Conservation (phyloP, 1,284 basidiomycete genomes). For the Rhodotorula mucilaginosa region DNA sequence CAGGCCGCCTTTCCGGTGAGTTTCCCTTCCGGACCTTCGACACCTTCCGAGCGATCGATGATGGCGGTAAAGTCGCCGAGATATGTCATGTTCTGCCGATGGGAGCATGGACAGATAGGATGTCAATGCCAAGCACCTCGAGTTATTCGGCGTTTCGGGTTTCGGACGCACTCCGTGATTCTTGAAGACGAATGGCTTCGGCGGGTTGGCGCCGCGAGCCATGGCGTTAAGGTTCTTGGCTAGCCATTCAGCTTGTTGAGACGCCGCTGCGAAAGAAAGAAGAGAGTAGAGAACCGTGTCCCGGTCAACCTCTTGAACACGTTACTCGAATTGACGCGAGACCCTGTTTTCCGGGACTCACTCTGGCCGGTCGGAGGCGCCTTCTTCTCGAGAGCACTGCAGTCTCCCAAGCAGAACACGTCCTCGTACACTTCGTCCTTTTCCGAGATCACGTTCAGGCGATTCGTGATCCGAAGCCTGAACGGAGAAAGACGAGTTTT, state of each 20-base stretch:
- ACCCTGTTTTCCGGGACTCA: constrained; percentile 5
- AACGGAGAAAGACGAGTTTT: background rate
- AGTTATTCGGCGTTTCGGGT: background rate
- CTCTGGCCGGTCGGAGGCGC: constrained; percentile 49
- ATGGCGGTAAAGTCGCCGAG: constrained; percentile 68
- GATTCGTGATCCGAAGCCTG: constrained; percentile 60
- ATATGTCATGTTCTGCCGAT: constrained; percentile 60
- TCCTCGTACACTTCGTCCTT: constrained; percentile 35
- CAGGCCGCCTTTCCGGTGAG: constrained; percentile 38
- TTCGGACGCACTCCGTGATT: constrained; percentile 60
- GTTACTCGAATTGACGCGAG: no score
- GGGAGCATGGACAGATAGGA: background rate
- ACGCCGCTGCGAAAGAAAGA: constrained; percentile 39
- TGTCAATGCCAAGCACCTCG: background rate
- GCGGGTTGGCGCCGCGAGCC: background rate
- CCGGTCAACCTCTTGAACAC: no score
- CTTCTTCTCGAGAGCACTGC: constrained; percentile 57
- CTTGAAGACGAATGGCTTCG: constrained; percentile 39
- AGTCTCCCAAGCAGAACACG: constrained; percentile 64
- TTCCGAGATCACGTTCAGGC: constrained; percentile 56
- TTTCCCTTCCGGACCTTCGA: constrained; percentile 60
- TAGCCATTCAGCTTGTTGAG: constrained; percentile 46
- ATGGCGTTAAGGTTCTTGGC: constrained; percentile 42
- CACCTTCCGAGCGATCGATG: constrained; percentile 64
- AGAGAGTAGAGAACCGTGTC: background rate